Evolutionary conservation across 768 basidiomycete genomes (phyloP), one percentile per base, ranked within the genome.

Genomic region (Pleurotus cornucopiae): DNA sequence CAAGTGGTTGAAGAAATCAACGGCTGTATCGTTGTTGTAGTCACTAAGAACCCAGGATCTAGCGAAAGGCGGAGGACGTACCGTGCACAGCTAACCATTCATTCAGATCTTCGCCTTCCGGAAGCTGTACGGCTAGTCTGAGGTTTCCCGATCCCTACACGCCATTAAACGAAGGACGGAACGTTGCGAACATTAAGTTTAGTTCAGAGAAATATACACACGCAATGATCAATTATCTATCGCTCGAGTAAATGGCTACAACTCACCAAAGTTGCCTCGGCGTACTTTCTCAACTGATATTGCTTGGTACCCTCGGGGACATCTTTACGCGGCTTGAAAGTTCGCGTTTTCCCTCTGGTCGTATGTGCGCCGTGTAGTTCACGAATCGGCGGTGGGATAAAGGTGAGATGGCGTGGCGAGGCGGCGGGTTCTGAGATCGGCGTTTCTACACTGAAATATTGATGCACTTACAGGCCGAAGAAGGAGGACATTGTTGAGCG

Each of bases 1-100:
- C 61, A 99, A 73, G 67, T 99, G 97, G 67, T 98, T 99, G 80
- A 98, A 99, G 75, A 99, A 99, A 71, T 99, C 97, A 58, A 98
- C 96, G 26, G 94, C 97, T 99, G 63, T 48, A 46, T 14, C 53
- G 38, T 53, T 38, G 43, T 56, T 16, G 25, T 14, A 54, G 44
- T 26, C 18, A 39, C 5, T 37, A 18, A 43, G 30, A 26, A 4
- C 16, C 23, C 23, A 25, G 11, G 2, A 48, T 21, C n/a, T 12
- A 58, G 57, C 30, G 9, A 40, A 6, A 18, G 7, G 41, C 11
- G 38, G 46, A n/a, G 55, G 49, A 66, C 84, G 57, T 61, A 97
- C 97, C 92, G 67, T 99, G 96, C 6, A 99, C 96, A 11, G 97
- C 97, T n/a, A 99, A 85, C 97, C 97, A 99, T 71, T 99, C 97